Evolutionary conservation across 345 rosid genomes (phyloP).

Genomic region (Toxicodendron radicans): DNA sequence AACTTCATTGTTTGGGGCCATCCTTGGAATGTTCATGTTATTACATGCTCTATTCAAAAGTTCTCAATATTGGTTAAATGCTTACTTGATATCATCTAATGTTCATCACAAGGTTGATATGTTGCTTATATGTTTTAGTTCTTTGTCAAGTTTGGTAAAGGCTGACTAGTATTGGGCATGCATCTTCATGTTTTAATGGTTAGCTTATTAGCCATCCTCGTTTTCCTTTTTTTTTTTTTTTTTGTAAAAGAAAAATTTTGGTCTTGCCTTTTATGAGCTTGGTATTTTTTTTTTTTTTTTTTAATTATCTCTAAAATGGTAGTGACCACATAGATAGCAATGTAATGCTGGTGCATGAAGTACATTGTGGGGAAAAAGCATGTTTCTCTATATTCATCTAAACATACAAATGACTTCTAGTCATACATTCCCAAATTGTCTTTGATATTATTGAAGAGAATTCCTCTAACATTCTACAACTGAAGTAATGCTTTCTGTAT

Average conservation of each 20-base stretch:
- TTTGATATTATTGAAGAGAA: neutral
- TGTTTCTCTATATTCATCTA: neutral
- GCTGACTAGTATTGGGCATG: neutral
- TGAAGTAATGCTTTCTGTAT: neutral
- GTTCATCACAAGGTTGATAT: neutral
- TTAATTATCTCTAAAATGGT: neutral
- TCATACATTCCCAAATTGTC: neutral
- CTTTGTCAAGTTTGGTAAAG: neutral
- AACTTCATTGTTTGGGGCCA: neutral
- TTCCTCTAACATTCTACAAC: too few species aligned
- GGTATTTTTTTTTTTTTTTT: neutral
- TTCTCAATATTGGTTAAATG: neutral
- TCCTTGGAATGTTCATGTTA: neutral
- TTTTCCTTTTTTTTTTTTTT: too few species aligned
- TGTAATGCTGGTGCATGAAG: too few species aligned
- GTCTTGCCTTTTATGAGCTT: neutral
- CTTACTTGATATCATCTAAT: neutral
- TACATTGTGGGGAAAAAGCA: too few species aligned
- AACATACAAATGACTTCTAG: neutral
- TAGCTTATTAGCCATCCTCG: neutral
- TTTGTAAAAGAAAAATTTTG: too few species aligned
- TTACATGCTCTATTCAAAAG: neutral
- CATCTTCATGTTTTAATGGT: neutral
- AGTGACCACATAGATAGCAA: neutral
- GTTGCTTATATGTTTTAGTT: neutral